Evolutionary conservation across 768 basidiomycete genomes (phyloP).

Genomic region (Tylopilus vinaceipallidus): DNA sequence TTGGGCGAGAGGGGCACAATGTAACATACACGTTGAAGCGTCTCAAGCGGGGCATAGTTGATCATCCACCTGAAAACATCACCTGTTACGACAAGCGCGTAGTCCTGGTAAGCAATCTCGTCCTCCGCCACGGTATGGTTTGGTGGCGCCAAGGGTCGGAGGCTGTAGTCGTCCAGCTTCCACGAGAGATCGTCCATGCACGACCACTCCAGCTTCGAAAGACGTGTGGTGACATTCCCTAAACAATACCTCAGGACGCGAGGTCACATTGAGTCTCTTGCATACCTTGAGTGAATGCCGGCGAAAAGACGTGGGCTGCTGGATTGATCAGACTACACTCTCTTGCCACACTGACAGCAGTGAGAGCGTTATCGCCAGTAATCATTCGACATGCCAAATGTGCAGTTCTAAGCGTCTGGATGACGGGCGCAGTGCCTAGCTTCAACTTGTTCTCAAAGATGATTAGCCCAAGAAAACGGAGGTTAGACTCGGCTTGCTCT

Average conservation of each 20-base stretch:
- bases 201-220: conserved; percentile 80
- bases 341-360: conserved; percentile 93
- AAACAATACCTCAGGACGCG: conserved; percentile 2
- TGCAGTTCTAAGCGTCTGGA: conserved; percentile 82
- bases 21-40: conserved; percentile 73
- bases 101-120: conserved; percentile 80
- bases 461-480: conserved; percentile 91
- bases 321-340: conserved; percentile 90
- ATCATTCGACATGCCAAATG: conserved; percentile 97
- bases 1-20: background rate
- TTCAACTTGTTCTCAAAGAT: conserved; percentile 99
- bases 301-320: conserved; percentile 85
- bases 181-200: conserved; percentile 85
- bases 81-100: conserved; percentile 87
- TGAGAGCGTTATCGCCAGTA: conserved; percentile 95
- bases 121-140: conserved; percentile 69
- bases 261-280: background rate
- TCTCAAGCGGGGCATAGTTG: conserved; percentile 90
- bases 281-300: conserved; percentile 71
- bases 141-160: conserved; percentile 77
- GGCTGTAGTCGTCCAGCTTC: conserved; percentile 85
- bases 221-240: conserved; percentile 54
- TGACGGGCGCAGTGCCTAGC: conserved; percentile 85
- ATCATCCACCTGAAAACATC: conserved; percentile 99
- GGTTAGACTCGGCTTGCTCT: conserved; percentile 88